Evolutionary conservation across 2,329 filamentous ascomycete species (phyloP).

Genomic region (Trichoderma oligosporum): DNA sequence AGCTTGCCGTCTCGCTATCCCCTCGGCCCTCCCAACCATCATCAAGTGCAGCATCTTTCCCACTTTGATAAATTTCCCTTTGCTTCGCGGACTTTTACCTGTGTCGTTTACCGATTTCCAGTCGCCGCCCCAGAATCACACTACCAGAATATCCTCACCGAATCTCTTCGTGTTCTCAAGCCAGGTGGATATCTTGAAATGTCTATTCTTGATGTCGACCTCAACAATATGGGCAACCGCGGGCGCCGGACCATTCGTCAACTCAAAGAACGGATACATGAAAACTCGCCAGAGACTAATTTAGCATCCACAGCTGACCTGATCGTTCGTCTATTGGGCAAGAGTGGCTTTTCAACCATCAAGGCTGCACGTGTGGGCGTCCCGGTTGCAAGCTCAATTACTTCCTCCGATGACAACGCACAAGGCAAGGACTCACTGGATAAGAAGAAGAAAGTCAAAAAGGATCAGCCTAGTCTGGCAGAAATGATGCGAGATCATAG

Average conservation of each 20-base stretch:
- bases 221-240: slow-evolving; percentile 76
- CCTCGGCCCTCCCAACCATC: slow-evolving; percentile 64
- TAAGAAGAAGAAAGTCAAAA: slow-evolving; percentile 35
- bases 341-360: slow-evolving; percentile 66
- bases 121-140: slow-evolving; percentile 62
- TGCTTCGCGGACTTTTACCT: slow-evolving; percentile 68
- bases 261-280: slow-evolving; percentile 67
- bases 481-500: slow-evolving; percentile 70
- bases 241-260: slow-evolving; percentile 65
- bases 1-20: slow-evolving; percentile 46
- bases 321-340: slow-evolving; percentile 63
- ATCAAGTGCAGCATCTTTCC: slow-evolving; percentile 66
- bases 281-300: slow-evolving; percentile 55
- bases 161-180: slow-evolving; percentile 72
- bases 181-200: slow-evolving; percentile 78
- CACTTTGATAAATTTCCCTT: slow-evolving; percentile 69
- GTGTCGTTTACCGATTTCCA: slow-evolving; percentile 75
- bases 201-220: slow-evolving; percentile 71
- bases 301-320: slow-evolving; percentile 58
- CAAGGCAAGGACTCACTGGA: slow-evolving; percentile 24
- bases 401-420: slow-evolving; percentile 26
- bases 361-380: slow-evolving; percentile 76
- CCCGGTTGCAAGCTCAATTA: slow-evolving; percentile 59
- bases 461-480: slow-evolving; percentile 54
- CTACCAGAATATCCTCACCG: slow-evolving; percentile 67